Evolutionary conservation across 768 basidiomycete genomes (phyloP), one percentile per base, ranked within the genome.

Genomic region (Strobilomyces dryophilus): DNA sequence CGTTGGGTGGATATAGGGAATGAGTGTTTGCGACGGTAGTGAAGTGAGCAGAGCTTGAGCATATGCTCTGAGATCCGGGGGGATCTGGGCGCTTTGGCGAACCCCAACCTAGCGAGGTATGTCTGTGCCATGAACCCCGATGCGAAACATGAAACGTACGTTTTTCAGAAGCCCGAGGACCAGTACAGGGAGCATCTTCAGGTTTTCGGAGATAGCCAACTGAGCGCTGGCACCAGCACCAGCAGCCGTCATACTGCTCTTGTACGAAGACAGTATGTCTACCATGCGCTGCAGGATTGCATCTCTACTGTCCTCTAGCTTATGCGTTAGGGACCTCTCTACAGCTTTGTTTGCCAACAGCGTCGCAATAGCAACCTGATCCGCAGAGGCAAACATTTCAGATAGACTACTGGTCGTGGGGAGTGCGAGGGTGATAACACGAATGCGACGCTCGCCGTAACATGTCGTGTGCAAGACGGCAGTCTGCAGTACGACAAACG

Each of bases 51-150:
- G 74, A 7, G 88, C 87, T 71, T 98, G 95, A 2, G 97, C 92
- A 65, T 98, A 98, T 10, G 94, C 89, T 59, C 97, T 79, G 46
- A 99, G 85, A 73, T 99, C 97, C 9, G 95, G 90, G 32, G 95
- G 94, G 68, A 99, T 98, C 66, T 95, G 92, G 3, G 92, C 84
- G 71, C 95, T 98, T 76, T 98, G 94, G 50, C 97, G 83, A 47
- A 98, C 78, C 43, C 93, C 97, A 58, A 95, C 89, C 92, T 94
- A 62, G 6, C 2, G 17, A 61, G 53, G 26, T 2, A 20, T 24
- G 12, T 61, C 11, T 55, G 43, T 26, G 17, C 43, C 47, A 50
- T 15, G 2, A 36, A 10, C 10, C 48, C 20, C 31, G 11, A 27
- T 46, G 42, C 18, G 50, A 44, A 35, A 34, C 26, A 11, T n/a